Base-by-base conservation (phyloP, 345 rosid genomes). In the Eucalyptus polyanthemos region DNA sequence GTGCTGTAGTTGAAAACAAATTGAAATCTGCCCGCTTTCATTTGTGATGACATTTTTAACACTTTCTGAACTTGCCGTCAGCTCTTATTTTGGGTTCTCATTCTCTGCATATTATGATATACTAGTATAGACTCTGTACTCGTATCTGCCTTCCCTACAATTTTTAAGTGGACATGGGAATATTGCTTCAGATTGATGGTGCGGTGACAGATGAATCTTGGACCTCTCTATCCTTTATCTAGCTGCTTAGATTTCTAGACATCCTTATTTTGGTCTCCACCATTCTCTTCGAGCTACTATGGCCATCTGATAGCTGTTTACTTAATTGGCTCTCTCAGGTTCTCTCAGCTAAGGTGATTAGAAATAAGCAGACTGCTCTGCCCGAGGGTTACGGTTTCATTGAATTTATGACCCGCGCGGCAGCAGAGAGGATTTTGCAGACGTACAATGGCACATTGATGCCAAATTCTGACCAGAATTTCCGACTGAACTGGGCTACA, bases 341-440 rank as follows among this genome's bases (percentile, higher is more conserved):
- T 81, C 87, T 91, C 89, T 89, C 97, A n/a, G 97, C 97, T 6
- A 97, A 97, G 93, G 98, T 97, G 87, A 97, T 97, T 86, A 94
- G 99, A 25, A 97, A 94, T 89, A 97, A 94, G 94, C 97, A 93
- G 91, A 95, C 95, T 9, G 93, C 91, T 87, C 81, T 89, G 29
- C 92, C 98, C 1, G 99, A 97, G 92, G 98, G 99, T 47, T 97
- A 97, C 90, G 99, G 99, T 40, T 97, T 97, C 89, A 92, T 97
- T 54, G 99, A 97, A 93, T 97, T 96, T 92, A 91, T 58, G 29
- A 92, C 86, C 85, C 97, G 93, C 34, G 91, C 95, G 29, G 94
- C 95, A 34, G 99, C 99, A 11, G 99, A 97, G 93, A 94, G 97
- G 92, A 88, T 94, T 56, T 89, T 97, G 92, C 97, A 95, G 94